Evolutionary conservation across 441 rosid genomes (phyloP).

Genomic region (Arabidopsis lyrata): DNA sequence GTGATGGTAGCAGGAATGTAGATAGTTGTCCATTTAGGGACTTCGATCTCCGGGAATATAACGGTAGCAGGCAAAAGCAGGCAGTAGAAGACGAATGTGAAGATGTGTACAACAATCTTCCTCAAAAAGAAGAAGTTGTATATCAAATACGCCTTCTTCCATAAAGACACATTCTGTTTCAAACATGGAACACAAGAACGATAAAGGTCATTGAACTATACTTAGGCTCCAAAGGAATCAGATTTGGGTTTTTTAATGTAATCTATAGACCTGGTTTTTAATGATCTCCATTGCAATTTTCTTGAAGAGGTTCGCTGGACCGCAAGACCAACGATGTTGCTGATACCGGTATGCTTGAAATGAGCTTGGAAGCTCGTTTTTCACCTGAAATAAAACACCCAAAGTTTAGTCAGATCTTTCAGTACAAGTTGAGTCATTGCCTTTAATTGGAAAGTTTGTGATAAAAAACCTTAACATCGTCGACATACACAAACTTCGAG

Average conservation of each 20-base stretch:
- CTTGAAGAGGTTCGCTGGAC: slow-evolving; percentile 64
- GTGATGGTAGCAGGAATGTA: slow-evolving; percentile 61
- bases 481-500: slow-evolving; percentile 55
- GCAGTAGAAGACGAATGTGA: slow-evolving; percentile 65
- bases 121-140: slow-evolving; percentile 66
- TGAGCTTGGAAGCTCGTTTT: slow-evolving; percentile 63
- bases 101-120: slow-evolving; percentile 61
- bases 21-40: slow-evolving; percentile 62
- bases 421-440: slow-evolving; percentile 12
- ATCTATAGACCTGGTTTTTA: slow-evolving; percentile 44
- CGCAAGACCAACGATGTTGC: slow-evolving; percentile 71
- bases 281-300: slow-evolving; percentile 55
- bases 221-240: slow-evolving; percentile 13
- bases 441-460: background rate
- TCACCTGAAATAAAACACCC: slow-evolving; percentile 45
- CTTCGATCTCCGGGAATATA: slow-evolving; percentile 59
- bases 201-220: background rate
- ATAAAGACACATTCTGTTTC: slow-evolving; percentile 55
- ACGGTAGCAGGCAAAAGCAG: slow-evolving; percentile 59
- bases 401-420: background rate
- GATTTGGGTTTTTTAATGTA: background rate
- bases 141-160: slow-evolving; percentile 63
- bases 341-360: slow-evolving; percentile 63
- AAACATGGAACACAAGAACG: background rate
- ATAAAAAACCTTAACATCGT: slow-evolving; percentile 50